Evolutionary conservation across 306 rosid species (phyloP), one percentile per base, ranked within the genome.

Genomic region (Coriaria nepalensis): DNA sequence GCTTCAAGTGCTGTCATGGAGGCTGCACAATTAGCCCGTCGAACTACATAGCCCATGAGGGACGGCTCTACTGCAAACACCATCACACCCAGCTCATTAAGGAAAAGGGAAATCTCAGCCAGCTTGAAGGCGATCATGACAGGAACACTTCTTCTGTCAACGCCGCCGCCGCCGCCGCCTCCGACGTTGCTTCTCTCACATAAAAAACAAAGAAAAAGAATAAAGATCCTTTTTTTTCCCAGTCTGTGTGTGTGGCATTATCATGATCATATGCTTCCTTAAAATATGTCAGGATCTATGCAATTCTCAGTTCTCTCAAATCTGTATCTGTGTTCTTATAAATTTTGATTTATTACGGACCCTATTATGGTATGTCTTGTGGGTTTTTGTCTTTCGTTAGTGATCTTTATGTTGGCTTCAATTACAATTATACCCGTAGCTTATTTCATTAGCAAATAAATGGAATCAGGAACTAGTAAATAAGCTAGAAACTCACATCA

Each of bases 21-120:
- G 98, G 98, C 37, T 90, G 98, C 59, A 78, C 77, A 4, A 92
- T 92, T 60, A 90, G 98, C 62, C 95, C 98, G 45, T 90, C 98
- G 1, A 90, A 90, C 75, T 90, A 90, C 61, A 85, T 90, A 38
- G 98, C 98, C 8, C 95, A 90, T 0, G 98, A 90, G 78, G 95
- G 95, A 32, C 76, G 86, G 37, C 95, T 90, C 64, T 90, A 85
- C 77, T 90, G 98, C 82, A 90, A 85, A 29, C 93, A 90, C 56
- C 98, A 90, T 72, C 95, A 90, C 53, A 67, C 59, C 63, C 98
- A 90, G 70, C 90, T 90, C 59, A 90, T 90, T 63, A 84, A 66
- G 82, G 92, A 85, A 71, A 90, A 85, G 65, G 98, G 98, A 5
- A 90, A 90, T 74, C 65, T 90, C 46, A 90, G 94, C 81, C 94